Conservation (phyloP, 2,329 filamentous ascomycete species). For the Raffaelea albimanens region DNA sequence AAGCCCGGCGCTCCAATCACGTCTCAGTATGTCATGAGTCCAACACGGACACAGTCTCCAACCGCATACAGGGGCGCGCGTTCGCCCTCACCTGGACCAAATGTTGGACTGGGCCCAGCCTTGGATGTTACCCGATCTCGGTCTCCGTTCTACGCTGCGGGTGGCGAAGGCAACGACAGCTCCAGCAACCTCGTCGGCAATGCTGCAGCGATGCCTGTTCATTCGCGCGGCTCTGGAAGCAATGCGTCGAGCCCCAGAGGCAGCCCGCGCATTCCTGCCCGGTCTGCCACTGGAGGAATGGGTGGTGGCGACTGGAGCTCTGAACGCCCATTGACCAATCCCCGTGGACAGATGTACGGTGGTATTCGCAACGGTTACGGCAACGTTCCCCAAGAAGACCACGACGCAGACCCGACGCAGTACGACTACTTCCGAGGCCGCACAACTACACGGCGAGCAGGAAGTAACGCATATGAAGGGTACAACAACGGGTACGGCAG, state of each 20-base stretch:
- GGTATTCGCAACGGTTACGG: conserved; percentile 52
- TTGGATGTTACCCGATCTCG: conserved; percentile 24
- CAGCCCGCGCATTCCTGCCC: too few species aligned
- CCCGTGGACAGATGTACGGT: conserved; percentile 41
- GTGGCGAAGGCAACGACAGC: conserved; percentile 41
- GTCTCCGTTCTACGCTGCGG: conserved; percentile 35
- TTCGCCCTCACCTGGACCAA: conserved; percentile 12
- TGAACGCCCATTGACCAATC: conserved; percentile 16
- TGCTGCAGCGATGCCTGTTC: conserved; percentile 42
- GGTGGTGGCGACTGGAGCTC: conserved; percentile 12
- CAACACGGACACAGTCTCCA: conserved; percentile 9
- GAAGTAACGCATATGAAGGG: conserved; percentile 7
- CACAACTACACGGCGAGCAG: conserved; percentile 2
- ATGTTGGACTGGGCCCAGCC: conserved; percentile 13
- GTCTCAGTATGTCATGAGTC: not conserved
- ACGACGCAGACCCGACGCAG: conserved; percentile 33
- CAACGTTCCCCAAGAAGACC: conserved; percentile 45
- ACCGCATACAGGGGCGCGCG: conserved; percentile 5
- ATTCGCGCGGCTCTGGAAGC: conserved; percentile 12
- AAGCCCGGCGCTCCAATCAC: conserved; percentile 5
- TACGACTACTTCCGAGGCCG: conserved; percentile 49
- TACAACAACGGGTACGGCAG: conserved; percentile 5
- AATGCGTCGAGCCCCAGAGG: too few species aligned
- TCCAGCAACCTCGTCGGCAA: conserved; percentile 41
- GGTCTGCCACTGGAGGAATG: not conserved